Percentiles rank a stretch among this genome's conserved stretches.
phyloP scores from a whole-genome alignment of 2,329 filamentous ascomycete species.

The Furcasterigmium furcatum region DNA sequence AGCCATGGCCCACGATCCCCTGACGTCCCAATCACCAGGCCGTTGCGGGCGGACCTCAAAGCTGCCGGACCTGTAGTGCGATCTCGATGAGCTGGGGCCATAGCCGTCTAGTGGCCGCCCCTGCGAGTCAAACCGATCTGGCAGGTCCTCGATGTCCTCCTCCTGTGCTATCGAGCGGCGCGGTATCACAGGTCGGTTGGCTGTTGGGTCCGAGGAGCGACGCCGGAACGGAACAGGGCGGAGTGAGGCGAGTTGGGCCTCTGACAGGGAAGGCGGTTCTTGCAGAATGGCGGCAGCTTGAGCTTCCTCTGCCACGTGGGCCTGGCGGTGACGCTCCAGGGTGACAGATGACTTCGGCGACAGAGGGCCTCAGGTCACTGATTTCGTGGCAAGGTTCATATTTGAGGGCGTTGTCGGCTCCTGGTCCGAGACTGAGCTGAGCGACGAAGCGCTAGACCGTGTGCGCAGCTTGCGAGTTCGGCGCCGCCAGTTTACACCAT shows the following conservation, averaged over 20 bases:
- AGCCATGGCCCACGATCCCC: constrained; percentile 40
- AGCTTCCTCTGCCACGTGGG: constrained; percentile 20
- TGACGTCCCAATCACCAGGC: constrained; percentile 30
- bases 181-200: constrained; percentile 21
- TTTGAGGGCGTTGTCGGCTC: background rate
- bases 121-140: constrained; percentile 42
- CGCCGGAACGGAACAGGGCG: constrained; percentile 16
- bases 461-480: constrained; percentile 4
- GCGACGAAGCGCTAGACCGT: constrained; percentile 1
- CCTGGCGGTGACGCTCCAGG: constrained; percentile 35
- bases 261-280: constrained; percentile 8
- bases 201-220: constrained; percentile 29
- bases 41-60: constrained; percentile 33
- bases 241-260: constrained; percentile 10
- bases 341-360: constrained; percentile 46
- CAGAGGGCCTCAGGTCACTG: constrained; percentile 44
- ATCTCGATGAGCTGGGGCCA: constrained; percentile 9
- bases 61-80: constrained; percentile 35
- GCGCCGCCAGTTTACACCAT: constrained; percentile 21
- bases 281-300: background rate
- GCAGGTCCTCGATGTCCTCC: constrained; percentile 38
- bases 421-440: background rate
- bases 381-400: constrained; percentile 26
- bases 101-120: constrained; percentile 34
- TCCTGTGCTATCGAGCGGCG: constrained; percentile 24